These are phyloP conservation scores for Neonectria neomacrospora DNA, from an alignment of 2,329 filamentous ascomycete genomes.

Conservation along the genomic window DNA sequence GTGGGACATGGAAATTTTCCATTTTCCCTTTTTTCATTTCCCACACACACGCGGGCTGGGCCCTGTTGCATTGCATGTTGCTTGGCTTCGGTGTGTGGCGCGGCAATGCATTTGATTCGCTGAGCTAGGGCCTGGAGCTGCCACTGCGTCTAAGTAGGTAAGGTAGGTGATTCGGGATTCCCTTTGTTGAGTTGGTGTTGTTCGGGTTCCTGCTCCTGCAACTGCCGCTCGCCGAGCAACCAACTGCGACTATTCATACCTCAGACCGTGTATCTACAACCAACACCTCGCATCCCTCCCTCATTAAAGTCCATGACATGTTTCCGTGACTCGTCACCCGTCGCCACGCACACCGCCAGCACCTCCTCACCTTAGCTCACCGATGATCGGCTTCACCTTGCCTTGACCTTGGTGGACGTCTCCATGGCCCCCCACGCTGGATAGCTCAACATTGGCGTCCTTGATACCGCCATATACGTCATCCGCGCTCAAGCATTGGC, in stretches of 20 bases:
- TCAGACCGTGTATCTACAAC: conserved; percentile 5
- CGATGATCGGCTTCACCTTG: conserved; percentile 3
- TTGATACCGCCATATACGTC: neutral
- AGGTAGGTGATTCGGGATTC: neutral
- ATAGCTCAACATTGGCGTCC: conserved; percentile 1
- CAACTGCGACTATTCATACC: neutral
- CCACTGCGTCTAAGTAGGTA: neutral
- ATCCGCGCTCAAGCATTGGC: conserved; percentile 49
- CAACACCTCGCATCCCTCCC: neutral
- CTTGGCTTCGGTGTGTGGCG: neutral
- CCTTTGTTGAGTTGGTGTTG: neutral
- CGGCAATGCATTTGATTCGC: neutral
- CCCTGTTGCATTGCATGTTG: conserved; percentile 1
- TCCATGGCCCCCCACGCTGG: neutral
- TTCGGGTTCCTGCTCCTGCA: conserved; percentile 1
- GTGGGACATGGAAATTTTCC: conserved; percentile 27
- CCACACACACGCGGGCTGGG: neutral
- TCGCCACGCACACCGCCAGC: conserved; percentile 17
- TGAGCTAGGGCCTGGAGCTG: neutral
- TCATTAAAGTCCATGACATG: conserved; percentile 14
- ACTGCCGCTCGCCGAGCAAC: neutral
- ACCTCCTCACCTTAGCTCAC: conserved; percentile 5
- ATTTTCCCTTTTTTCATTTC: neutral
- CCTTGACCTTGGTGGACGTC: neutral
- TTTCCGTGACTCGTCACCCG: conserved; percentile 8